Percentiles rank a stretch among this genome's conserved stretches.
Evolutionary conservation across 768 basidiomycete species (phyloP).

Genomic region (Rubroboletus satanas): DNA sequence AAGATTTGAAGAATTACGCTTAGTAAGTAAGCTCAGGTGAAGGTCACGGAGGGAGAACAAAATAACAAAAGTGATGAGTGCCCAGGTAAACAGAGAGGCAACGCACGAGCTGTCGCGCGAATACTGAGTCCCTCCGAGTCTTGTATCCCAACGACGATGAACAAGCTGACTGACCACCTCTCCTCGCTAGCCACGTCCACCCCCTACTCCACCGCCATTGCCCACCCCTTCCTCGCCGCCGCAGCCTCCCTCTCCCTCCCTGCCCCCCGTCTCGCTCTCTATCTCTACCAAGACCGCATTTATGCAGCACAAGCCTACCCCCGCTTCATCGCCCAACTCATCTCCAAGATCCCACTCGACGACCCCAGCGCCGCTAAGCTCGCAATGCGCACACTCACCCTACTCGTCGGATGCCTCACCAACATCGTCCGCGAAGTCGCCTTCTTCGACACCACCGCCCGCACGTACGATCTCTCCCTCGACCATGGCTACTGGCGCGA

Average conservation of each 20-base stretch:
- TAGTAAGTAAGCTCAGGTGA: no score
- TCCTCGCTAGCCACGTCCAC: constrained; percentile 32
- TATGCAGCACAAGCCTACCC: constrained; percentile 76
- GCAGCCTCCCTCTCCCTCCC: constrained; percentile 53
- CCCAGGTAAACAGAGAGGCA: no score
- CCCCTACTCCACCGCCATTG: constrained; percentile 46
- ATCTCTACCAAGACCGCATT: constrained; percentile 69
- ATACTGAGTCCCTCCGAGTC: no score
- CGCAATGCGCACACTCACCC: constrained; percentile 37
- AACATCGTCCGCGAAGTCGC: constrained; percentile 56
- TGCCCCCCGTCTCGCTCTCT: constrained; percentile 47
- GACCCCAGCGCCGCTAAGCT: constrained; percentile 3
- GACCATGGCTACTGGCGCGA: constrained; percentile 40
- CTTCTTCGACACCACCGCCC: constrained; percentile 57
- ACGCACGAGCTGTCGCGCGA: no score
- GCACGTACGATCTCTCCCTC: constrained; percentile 42
- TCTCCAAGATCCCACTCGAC: constrained; percentile 51
- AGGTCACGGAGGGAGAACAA: no score
- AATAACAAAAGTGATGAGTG: no score
- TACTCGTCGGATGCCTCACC: constrained; percentile 50
- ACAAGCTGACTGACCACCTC: constrained; percentile 32
- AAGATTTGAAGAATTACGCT: no score
- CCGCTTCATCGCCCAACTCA: constrained; percentile 62
- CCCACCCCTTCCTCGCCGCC: constrained; percentile 55
- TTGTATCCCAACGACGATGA: not conserved